Base-by-base conservation (phyloP, 176 grass and related monocot genomes). In the Lolium multiflorum region DNA sequence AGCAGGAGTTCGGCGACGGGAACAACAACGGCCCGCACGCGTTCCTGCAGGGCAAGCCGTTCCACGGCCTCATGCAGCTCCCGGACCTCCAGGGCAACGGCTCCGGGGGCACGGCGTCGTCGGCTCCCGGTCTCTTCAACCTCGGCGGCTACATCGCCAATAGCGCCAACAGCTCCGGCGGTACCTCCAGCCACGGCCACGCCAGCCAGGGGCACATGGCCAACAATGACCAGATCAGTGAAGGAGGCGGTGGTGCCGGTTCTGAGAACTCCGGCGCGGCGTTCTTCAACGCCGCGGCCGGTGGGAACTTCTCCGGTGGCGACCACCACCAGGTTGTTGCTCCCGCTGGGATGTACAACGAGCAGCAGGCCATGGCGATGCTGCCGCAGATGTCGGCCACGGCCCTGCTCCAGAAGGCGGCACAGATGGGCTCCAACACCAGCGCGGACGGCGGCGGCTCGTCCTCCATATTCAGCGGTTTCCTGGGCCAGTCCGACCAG, bases 301-400 rank as follows among this genome's bases (percentile, higher is more conserved):
- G 92, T 13, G 88, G 88, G 17, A 94, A 84, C 44, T 85, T 95
- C 4, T 64, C 74, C 62, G 17, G 77, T 14, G 89, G 76, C 13
- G 93, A 90, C 20, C 95, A 92, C 68, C 89, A 92, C 68, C 89
- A 91, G 44, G 76, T 92, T 79, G 76, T 92, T 79, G 65, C 85
- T 18, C 76, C 88, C 7, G 82, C 82, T 2, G 85, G 89, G 76
- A 87, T 92, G 78, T 92, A 93, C 79, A 90, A 77, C 24, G 97
- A 99, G 6, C 87, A 85, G 58, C 87, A 85, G 58, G 22, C 80
- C 22, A 35, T 35, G 31, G 38, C 76, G 35, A 82, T 88, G 75
- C 80, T 96, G 69, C 90, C 92, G 46, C 94, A 92, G 80, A 99
- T 99, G 97, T 99, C 97, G 15, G 97, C 97, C 52, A 99, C 97